Conservation (phyloP, 805 yeast genomes). For the Saccharomyces paradoxus region DNA sequence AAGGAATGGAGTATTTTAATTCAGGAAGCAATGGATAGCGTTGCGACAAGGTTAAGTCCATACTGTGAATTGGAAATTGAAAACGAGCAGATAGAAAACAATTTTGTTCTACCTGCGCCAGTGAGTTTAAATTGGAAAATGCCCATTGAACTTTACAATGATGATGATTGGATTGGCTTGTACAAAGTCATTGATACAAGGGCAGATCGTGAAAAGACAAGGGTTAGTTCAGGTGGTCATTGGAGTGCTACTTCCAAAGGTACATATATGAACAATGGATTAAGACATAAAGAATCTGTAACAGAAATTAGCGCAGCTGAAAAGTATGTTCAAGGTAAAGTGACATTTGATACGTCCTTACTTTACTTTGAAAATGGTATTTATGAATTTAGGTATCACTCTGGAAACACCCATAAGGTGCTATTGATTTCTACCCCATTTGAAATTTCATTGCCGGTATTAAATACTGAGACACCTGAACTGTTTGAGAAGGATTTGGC, state of each 20-base stretch:
- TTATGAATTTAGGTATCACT: conserved; percentile 68
- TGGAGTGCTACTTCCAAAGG: conserved; percentile 45
- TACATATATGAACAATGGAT: conserved; percentile 25
- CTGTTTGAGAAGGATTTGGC: conserved; percentile 16
- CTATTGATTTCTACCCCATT: conserved; percentile 56
- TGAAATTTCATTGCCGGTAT: conserved; percentile 41
- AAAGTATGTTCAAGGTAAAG: conserved; percentile 35
- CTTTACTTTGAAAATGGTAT: conserved; percentile 61
- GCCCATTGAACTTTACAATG: conserved; percentile 38
- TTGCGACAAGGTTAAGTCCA: conserved; percentile 14
- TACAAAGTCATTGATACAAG: conserved; percentile 57
- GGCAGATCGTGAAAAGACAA: conserved; percentile 45
- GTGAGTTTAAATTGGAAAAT: conserved; percentile 48
- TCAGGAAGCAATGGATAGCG: conserved; percentile 14
- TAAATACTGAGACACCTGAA: conserved; percentile 27
- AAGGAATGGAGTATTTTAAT: background rate
- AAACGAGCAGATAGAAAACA: conserved; percentile 22
- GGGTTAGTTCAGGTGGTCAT: conserved; percentile 54
- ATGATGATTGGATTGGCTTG: conserved; percentile 69
- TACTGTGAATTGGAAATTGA: conserved; percentile 26
- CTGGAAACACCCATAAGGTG: conserved; percentile 62
- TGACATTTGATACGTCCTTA: conserved; percentile 40
- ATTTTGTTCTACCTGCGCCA: conserved; percentile 34
- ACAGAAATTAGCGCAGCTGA: conserved; percentile 7
- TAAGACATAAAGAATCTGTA: background rate